Conservation (phyloP, 495 filamentous ascomycete genomes). For the Articulospora tetracladia region DNA sequence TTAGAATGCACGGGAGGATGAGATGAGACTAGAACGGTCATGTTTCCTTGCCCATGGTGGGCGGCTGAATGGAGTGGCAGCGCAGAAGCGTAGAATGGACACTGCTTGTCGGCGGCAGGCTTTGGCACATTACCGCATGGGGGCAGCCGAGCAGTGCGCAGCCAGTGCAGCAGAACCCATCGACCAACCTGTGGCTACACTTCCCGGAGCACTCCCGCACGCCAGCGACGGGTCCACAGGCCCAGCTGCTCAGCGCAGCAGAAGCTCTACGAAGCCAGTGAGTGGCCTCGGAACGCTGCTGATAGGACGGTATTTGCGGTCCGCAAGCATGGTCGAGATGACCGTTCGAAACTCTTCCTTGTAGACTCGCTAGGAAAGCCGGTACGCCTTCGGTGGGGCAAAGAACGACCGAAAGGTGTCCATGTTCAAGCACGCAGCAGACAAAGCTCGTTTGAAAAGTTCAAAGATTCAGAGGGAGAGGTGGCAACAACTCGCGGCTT, state of each 20-base stretch:
- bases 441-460: background rate
- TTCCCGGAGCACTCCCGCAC: background rate
- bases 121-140: slow-evolving; percentile 7
- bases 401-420: background rate
- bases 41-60: slow-evolving; percentile 2
- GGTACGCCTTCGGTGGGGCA: background rate
- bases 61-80: slow-evolving; percentile 22
- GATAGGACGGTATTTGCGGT: background rate
- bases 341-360: background rate
- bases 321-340: background rate
- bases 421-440: background rate
- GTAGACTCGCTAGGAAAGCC: background rate
- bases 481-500: background rate
- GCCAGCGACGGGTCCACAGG: background rate
- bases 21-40: slow-evolving; percentile 16
- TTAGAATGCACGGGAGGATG: slow-evolving; percentile 7
- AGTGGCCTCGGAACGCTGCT: slow-evolving; percentile 12
- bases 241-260: background rate
- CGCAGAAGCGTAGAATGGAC: slow-evolving; percentile 11
- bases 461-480: background rate
- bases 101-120: background rate
- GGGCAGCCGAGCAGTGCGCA: slow-evolving; percentile 13
- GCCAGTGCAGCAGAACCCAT: background rate
- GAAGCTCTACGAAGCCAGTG: slow-evolving; percentile 9
- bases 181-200: slow-evolving; percentile 2